phyloP scores from a whole-genome alignment of 495 filamentous ascomycete genomes.

The Penicillium malachiteum region DNA sequence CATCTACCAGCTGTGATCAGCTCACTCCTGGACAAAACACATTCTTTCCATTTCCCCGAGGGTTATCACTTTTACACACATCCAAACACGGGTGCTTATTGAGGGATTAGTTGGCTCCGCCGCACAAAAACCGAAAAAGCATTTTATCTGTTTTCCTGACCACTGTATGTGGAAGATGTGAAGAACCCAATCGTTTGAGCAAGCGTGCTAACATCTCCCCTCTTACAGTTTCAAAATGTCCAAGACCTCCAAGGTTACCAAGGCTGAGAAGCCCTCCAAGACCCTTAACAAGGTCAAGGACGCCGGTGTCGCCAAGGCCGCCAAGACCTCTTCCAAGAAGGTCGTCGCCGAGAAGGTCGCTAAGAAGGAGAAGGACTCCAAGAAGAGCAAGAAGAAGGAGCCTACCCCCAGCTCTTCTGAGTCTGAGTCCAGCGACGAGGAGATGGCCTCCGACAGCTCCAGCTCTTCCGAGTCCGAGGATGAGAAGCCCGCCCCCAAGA shows the following conservation, averaged over 20 bases:
- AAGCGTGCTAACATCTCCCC: slow-evolving; percentile 31
- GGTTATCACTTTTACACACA: slow-evolving; percentile 32
- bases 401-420: slow-evolving; percentile 35
- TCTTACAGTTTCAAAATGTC: slow-evolving; percentile 45
- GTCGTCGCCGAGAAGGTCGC: slow-evolving; percentile 32
- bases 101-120: slow-evolving; percentile 44
- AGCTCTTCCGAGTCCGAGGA: slow-evolving; percentile 32
- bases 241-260: slow-evolving; percentile 51
- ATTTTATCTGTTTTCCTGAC: slow-evolving; percentile 14
- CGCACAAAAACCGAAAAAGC: slow-evolving; percentile 32
- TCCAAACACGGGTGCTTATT: slow-evolving; percentile 36
- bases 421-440: slow-evolving; percentile 30
- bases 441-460: slow-evolving; percentile 27
- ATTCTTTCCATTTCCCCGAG: slow-evolving; percentile 28
- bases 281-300: slow-evolving; percentile 53
- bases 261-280: slow-evolving; percentile 49
- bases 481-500: slow-evolving; percentile 39
- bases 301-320: slow-evolving; percentile 51
- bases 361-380: slow-evolving; percentile 40
- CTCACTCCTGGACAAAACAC: slow-evolving; percentile 27
- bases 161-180: slow-evolving; percentile 26
- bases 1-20: slow-evolving; percentile 37
- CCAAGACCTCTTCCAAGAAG: slow-evolving; percentile 28
- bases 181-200: slow-evolving; percentile 22
- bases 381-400: slow-evolving; percentile 24